Evolutionary conservation across 2,329 filamentous ascomycete genomes (phyloP).

Genomic region (Aspergillus brasiliensis): DNA sequence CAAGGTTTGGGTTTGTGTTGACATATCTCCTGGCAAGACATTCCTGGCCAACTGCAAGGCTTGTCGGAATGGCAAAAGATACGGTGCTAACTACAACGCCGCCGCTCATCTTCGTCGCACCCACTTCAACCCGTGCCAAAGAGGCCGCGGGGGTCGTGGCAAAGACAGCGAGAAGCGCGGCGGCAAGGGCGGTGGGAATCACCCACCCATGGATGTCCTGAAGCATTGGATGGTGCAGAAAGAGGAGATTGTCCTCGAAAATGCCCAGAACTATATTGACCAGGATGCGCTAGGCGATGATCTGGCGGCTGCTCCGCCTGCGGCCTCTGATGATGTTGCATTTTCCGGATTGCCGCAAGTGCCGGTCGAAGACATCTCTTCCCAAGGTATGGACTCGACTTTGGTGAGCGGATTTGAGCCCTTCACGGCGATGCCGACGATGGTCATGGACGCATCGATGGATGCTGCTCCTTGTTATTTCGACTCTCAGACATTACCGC

Average conservation of each 20-base stretch:
- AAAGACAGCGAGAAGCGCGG: conserved; percentile 63
- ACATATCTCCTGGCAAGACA: conserved; percentile 60
- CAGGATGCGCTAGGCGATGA: conserved; percentile 27
- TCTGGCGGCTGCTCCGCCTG: conserved; percentile 12
- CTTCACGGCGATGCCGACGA: conserved; percentile 27
- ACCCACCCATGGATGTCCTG: conserved; percentile 62
- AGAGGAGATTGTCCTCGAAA: conserved; percentile 50
- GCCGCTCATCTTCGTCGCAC: conserved; percentile 84
- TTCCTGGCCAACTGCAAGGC: conserved; percentile 82
- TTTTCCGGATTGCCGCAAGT: conserved; percentile 17
- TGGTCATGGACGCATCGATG: conserved; percentile 36
- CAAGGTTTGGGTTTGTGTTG: conserved; percentile 66
- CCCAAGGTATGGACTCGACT: conserved; percentile 30
- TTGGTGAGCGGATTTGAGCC: conserved; percentile 34
- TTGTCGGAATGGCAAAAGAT: conserved; percentile 74
- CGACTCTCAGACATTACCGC: conserved; percentile 33
- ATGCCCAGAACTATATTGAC: conserved; percentile 30
- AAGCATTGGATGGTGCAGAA: conserved; percentile 64
- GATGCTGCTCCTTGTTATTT: conserved; percentile 34
- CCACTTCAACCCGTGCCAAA: conserved; percentile 76
- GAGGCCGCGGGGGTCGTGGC: conserved; percentile 55
- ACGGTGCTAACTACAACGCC: conserved; percentile 92
- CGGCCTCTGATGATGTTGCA: conserved; percentile 15
- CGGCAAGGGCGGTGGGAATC: conserved; percentile 64
- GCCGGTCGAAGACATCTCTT: conserved; percentile 22